Evolutionary conservation across 176 grass and related monocot genomes (phyloP).

Genomic region (Aegilops speltoides): DNA sequence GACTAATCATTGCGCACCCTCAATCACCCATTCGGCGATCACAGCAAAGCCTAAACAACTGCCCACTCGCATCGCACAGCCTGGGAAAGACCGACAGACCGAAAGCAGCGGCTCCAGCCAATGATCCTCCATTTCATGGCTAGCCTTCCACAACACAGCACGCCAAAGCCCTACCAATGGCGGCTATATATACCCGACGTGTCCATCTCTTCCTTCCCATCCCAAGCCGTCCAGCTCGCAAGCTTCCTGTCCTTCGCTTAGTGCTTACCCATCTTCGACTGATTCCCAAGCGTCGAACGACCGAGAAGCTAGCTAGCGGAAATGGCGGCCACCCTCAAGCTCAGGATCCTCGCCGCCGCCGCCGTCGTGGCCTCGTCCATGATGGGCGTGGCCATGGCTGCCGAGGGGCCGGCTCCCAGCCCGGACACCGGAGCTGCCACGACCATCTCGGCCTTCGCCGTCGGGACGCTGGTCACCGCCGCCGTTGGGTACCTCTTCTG

Average conservation of each 20-base stretch:
- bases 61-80: neutral
- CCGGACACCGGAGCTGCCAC: slow-evolving; percentile 9
- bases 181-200: slow-evolving; percentile 6
- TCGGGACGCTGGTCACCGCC: slow-evolving; percentile 11
- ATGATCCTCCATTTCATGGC: neutral
- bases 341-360: slow-evolving; percentile 39
- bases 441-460: slow-evolving; percentile 10
- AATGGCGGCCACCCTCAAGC: slow-evolving; percentile 46
- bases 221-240: slow-evolving; percentile 6
- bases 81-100: slow-evolving; percentile 3
- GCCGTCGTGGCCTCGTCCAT: slow-evolving; percentile 26
- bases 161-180: neutral
- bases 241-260: neutral
- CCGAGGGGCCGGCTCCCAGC: slow-evolving; percentile 27
- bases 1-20: neutral
- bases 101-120: neutral
- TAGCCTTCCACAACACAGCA: neutral
- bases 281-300: neutral
- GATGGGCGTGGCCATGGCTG: slow-evolving; percentile 14
- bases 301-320: slow-evolving; percentile 34
- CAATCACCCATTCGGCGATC: neutral
- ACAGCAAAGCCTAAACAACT: neutral
- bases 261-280: neutral
- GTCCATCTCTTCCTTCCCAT: neutral
- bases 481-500: slow-evolving; percentile 52